Evolutionary conservation across 768 basidiomycete genomes (phyloP).

Genomic region (Xerocomellus intermedius): DNA sequence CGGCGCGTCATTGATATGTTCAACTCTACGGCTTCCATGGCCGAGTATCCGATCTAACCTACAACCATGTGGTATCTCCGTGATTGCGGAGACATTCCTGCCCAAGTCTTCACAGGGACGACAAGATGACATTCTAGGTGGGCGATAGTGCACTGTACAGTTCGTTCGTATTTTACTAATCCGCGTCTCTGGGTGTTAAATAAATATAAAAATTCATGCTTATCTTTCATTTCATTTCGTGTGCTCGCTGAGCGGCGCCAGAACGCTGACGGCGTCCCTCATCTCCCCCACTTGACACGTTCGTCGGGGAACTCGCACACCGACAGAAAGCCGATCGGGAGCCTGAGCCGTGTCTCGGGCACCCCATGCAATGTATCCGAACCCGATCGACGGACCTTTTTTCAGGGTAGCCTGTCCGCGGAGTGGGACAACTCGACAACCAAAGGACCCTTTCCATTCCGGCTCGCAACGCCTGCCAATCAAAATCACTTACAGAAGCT

Average conservation of each 20-base stretch:
- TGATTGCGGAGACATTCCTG: background rate
- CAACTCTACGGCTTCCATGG: conserved; percentile 2
- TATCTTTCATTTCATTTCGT: conserved; percentile 1
- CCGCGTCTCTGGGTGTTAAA: background rate
- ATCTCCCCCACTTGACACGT: background rate
- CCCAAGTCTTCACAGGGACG: conserved; percentile 3
- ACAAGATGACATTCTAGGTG: background rate
- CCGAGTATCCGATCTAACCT: background rate
- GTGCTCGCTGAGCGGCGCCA: background rate
- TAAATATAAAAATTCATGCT: background rate
- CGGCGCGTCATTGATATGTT: background rate
- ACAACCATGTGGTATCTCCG: conserved; percentile 1
- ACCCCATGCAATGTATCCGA: background rate
- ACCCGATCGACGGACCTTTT: background rate
- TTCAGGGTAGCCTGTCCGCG: conserved; percentile 8
- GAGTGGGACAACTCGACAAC: background rate
- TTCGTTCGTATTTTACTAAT: background rate
- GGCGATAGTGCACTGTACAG: background rate
- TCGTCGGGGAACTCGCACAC: too few species aligned
- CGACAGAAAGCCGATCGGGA: conserved; percentile 1
- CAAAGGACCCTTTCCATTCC: background rate
- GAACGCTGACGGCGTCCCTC: background rate
- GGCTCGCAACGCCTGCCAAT: background rate
- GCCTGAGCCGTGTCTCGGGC: background rate
- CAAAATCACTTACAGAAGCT: background rate